Evolutionary conservation across 78 protist genomes (phyloP), one percentile per base, ranked within the genome.

Genomic region (Pelomyxa schiedti): DNA sequence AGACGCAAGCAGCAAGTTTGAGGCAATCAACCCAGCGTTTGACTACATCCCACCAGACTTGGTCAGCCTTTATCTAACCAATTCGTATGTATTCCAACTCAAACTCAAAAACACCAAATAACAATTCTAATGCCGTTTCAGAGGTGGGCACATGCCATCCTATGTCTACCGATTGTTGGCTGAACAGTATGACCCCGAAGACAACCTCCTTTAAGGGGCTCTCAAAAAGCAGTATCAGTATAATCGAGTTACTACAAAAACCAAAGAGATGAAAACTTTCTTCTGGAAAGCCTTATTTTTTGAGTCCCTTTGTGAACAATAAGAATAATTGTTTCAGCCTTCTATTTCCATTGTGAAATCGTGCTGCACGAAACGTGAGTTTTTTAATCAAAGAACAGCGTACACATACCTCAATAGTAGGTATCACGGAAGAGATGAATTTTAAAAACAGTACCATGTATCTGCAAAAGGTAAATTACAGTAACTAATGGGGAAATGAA

Each of bases 11-110:
- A 16, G 32, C 58, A 16, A 47, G 58, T 24, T 6, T 26, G 32
- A 6, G 26, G 40, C 74, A 22, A 77, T 89, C 37, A 89, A 86
- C 63, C 95, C 96, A 5, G 68, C 80, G 32, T 89, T 69, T 63
- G 98, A 95, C 68, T 92, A 93, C 67, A 79, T 95, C 24, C 94
- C 97, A 5, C 96, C 98, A 5, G 93, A 88, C 28, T 82, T 92
- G 28, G 83, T 95, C 64, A 73, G 89, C 3, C 86, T 95, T 39
- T 90, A 82, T 78, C 64, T 93, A 67, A 89, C 96, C 3, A 93
- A 95, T 86, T 41, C 40, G 81, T 85, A 64, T 16, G 67, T 35
- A 8, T 1, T 1, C 9, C n/a, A 32, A 29, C 30, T 30, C 30
- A 32, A 5, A 28, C 8, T 22, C 24, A 41, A 1, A 22, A 38